Evolutionary conservation across 306 rosid genomes (phyloP), one percentile per base, ranked within the genome.

Genomic region (Sindora glabra): DNA sequence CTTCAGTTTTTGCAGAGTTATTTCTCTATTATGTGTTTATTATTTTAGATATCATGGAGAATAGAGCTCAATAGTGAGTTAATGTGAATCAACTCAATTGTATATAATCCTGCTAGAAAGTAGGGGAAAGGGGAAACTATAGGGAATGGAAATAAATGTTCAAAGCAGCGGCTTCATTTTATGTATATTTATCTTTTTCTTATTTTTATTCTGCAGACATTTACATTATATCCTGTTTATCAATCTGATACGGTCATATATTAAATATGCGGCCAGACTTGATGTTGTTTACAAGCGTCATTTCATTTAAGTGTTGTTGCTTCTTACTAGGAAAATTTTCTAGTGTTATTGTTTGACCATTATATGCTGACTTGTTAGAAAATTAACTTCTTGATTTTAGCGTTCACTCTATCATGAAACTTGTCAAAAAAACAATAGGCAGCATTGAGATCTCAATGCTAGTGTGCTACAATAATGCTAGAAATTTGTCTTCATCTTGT

Each of bases 201-300:
- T 19, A n/a, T 2, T 24, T 25, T 42, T 53, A 12, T 29, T 21
- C 39, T 41, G 25, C 52, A 40, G 39, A 38, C 54, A 61, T 16
- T 15, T 12, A 62, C 45, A n/a, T n/a, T n/a, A 46, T 54, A 26
- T 32, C 36, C 51, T 21, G 63, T 40, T 42, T 53, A 56, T 47
- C 52, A 64, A 36, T 71, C 91, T 91, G 64, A 91, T 72, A 10
- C 64, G 26, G 55, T 55, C 61, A 64, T 79, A 15, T 81, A 62
- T 69, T 70, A 66, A 54, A 78, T 5, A n/a, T 83, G 97, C 97
- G 88, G 98, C 95, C 96, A 42, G 96, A 91, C 79, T 70, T 91
- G 96, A 95, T 91, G 81, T 88, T 91, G 67, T 91, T 91, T 66
- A 88, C 98, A 88, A 96, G 98, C 88, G 62, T 64, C 71, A 1